Evolutionary conservation across 23 red algal genomes (phyloP), one percentile per base, ranked within the genome.

Genomic region (Gracilaria gracilis): DNA sequence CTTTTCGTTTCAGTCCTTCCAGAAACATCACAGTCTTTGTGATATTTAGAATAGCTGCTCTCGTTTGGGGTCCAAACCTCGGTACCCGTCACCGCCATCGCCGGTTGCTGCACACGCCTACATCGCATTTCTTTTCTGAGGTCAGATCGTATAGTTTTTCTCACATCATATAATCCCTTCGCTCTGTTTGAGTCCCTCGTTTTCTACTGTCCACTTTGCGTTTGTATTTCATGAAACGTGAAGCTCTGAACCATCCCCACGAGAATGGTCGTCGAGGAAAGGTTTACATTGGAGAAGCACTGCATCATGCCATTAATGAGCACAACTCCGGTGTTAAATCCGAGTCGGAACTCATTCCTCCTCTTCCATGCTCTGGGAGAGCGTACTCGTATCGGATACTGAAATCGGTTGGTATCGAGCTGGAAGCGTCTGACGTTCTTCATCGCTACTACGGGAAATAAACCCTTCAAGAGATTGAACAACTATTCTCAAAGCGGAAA

Each of bases 381-480:
- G 33, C 67, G 0, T 73, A 73, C 34, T 73, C 38, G 1, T 73
- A 40, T 44, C 35, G 67, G 8, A 7, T 73, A 7, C 12, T 37
- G 33, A 44, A 20, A 12, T 35, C 67, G 0, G 67, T 40, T 7
- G 67, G 67, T 20, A 20, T n/a, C 19, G 33, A 73, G 35, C 67
- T 73, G 31, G 67, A 73, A 16, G 33, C 67, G 15, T 73, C 67
- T 24, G 67, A 73, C 16, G 15, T 73, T 7, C 38, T 73, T 40
- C 67, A 40, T 5, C 33, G 21, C 3, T 73, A 40, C 17, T 73
- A 73, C 12, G 67, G 67, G 8, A 73, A 67, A 24, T 35, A 67
- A 2, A 33, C 11, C 4, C 32, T 67, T 28, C 62, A 67, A 9
- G 62, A 67, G 33, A 67, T 67, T 11, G n/a, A 67, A 15, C 27